These are phyloP conservation scores for Fusarium sp. DNA, from an alignment of 2,329 filamentous ascomycete species.

Conservation along the genomic window DNA sequence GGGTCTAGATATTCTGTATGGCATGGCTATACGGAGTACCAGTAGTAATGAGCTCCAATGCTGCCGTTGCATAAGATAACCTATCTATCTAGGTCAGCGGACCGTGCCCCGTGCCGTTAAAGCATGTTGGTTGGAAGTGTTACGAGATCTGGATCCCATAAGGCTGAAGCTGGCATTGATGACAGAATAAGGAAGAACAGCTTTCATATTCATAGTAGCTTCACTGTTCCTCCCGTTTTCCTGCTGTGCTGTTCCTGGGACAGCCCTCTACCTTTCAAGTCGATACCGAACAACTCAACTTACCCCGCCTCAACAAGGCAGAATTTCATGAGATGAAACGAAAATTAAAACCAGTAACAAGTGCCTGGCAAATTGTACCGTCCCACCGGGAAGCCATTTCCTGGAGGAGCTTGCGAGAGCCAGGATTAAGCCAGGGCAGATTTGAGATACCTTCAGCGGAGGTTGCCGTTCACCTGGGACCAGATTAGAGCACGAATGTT, in stretches of 20 bases:
- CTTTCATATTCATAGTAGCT: neutral
- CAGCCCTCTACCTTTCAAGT: neutral
- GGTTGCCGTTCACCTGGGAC: constrained; percentile 10
- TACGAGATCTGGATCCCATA: constrained; percentile 21
- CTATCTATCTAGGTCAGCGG: constrained; percentile 8
- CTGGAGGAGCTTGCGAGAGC: constrained; percentile 1
- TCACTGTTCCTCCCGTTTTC: neutral
- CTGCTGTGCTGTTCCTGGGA: neutral
- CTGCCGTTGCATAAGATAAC: constrained; percentile 2
- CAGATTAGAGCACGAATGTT: neutral
- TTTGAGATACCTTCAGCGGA: constrained; percentile 5
- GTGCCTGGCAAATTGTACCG: constrained; percentile 17
- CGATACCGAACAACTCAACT: neutral
- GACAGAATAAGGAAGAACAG: neutral
- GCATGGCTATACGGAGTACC: neutral
- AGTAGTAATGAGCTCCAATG: constrained; percentile 1
- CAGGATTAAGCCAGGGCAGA: constrained; percentile 19
- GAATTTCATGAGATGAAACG: constrained; percentile 5
- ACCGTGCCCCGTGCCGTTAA: constrained; percentile 25
- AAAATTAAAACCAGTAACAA: constrained; percentile 8
- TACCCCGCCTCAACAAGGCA: constrained; percentile 26
- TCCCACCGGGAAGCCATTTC: constrained; percentile 19
- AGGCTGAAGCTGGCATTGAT: constrained; percentile 24
- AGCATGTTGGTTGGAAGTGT: constrained; percentile 12
- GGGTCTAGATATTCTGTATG: neutral